Evolutionary conservation across 2,329 filamentous ascomycete species (phyloP).

Genomic region (Alternaria sp.): DNA sequence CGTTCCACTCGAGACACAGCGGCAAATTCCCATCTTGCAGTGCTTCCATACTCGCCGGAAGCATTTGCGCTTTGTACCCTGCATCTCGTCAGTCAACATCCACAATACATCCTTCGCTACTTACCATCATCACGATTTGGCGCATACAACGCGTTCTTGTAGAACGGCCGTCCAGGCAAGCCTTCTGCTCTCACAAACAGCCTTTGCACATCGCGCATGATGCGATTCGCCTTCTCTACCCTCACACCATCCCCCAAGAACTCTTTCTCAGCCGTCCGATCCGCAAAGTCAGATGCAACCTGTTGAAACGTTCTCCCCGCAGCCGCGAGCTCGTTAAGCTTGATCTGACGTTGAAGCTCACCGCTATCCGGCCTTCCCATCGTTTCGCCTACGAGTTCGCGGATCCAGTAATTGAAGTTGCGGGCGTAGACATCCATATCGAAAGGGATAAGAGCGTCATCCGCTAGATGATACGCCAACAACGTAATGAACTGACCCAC

Average conservation of each 20-base stretch:
- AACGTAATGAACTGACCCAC: constrained; percentile 56
- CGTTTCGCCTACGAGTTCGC: constrained; percentile 3
- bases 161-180: constrained; percentile 8
- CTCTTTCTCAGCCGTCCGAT: not conserved
- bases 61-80: constrained; percentile 12
- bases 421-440: constrained; percentile 36
- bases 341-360: not conserved
- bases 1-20: constrained; percentile 7
- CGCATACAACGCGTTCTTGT: constrained; percentile 14
- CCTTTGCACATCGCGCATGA: constrained; percentile 5
- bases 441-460: constrained; percentile 49
- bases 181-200: constrained; percentile 11
- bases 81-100: not conserved
- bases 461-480: constrained; percentile 51
- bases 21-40: constrained; percentile 10
- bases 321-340: not conserved
- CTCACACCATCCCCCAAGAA: not conserved
- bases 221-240: not conserved
- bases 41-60: constrained; percentile 7
- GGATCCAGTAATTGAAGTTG: constrained; percentile 10
- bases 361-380: not conserved
- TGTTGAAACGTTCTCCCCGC: not conserved
- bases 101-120: not conserved
- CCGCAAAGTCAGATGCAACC: not conserved
- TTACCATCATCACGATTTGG: constrained; percentile 14